Conservation (phyloP, 768 basidiomycete genomes). For the Neoboletus brunneissimus region DNA sequence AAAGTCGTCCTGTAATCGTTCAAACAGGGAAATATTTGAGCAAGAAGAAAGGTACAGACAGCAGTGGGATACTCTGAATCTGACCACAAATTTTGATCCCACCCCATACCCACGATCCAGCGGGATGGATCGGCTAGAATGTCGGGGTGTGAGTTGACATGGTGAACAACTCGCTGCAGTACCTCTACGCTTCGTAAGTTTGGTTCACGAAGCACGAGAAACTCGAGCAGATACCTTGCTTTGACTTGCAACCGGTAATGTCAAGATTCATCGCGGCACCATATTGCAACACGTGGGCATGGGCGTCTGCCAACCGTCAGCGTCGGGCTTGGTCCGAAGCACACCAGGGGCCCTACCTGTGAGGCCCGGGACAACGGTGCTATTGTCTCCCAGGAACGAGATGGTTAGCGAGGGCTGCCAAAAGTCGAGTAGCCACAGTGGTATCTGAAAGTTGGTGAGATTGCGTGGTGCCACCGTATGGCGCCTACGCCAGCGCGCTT, state of each 20-base stretch:
- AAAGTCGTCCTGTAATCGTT: conserved; percentile 59
- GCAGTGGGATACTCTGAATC: conserved; percentile 66
- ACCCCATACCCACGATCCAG: conserved; percentile 88
- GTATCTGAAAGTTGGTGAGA: conserved; percentile 14
- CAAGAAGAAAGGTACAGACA: conserved; percentile 40
- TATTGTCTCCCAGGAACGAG: conserved; percentile 31
- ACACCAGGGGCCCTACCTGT: conserved; percentile 45
- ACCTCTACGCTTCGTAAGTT: conserved; percentile 46
- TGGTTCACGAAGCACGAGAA: too few species aligned
- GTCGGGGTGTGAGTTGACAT: conserved; percentile 58
- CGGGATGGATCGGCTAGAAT: conserved; percentile 46
- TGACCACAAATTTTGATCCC: conserved; percentile 88
- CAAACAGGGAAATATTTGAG: background rate
- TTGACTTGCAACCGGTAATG: conserved; percentile 54
- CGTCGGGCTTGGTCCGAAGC: background rate
- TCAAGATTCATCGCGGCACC: conserved; percentile 66
- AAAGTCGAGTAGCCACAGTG: conserved; percentile 22
- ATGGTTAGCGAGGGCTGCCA: conserved; percentile 21
- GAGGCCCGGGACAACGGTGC: conserved; percentile 69
- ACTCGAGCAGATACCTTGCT: conserved; percentile 44
- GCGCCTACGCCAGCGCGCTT: conserved; percentile 22
- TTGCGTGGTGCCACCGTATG: background rate
- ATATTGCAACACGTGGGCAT: conserved; percentile 74
- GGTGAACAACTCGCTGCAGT: conserved; percentile 54
- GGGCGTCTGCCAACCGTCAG: conserved; percentile 52